These are phyloP conservation scores for Epichloe brachyelytri DNA, from an alignment of 2,329 filamentous ascomycete species.

Conservation along the genomic window DNA sequence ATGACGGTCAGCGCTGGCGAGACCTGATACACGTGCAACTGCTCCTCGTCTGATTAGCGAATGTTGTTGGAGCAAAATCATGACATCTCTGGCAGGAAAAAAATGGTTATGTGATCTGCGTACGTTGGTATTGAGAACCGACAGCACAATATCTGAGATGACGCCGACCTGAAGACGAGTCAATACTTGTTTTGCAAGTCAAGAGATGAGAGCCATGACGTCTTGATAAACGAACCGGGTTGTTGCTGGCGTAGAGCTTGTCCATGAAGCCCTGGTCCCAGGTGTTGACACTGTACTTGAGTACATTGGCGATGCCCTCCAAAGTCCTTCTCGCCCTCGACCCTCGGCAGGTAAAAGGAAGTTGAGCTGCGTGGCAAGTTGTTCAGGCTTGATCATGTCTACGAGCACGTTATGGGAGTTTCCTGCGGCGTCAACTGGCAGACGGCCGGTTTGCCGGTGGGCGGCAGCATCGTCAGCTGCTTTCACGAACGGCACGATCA, in stretches of 20 bases:
- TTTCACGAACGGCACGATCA: conserved; percentile 59
- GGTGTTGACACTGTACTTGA: conserved; percentile 90
- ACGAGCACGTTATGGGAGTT: conserved; percentile 46
- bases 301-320: conserved; percentile 53
- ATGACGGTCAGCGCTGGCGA: conserved; percentile 79
- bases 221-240: conserved; percentile 43
- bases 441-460: conserved; percentile 37
- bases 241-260: conserved; percentile 86
- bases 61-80: background rate
- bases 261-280: conserved; percentile 96
- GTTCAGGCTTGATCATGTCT: conserved; percentile 45
- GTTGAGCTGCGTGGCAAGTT: conserved; percentile 40
- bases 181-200: background rate
- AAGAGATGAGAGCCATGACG: background rate
- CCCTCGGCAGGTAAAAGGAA: conserved; percentile 47
- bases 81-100: background rate
- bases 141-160: conserved; percentile 70
- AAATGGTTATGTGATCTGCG: conserved; percentile 11
- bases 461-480: conserved; percentile 51
- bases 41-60: background rate
- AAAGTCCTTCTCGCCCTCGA: conserved; percentile 63
- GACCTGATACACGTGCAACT: conserved; percentile 85
- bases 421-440: conserved; percentile 26
- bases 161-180: conserved; percentile 52
- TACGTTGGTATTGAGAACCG: conserved; percentile 81